These are phyloP conservation scores for Penicillium palitans DNA, from an alignment of 2,329 filamentous ascomycete genomes.

Conservation along the genomic window DNA sequence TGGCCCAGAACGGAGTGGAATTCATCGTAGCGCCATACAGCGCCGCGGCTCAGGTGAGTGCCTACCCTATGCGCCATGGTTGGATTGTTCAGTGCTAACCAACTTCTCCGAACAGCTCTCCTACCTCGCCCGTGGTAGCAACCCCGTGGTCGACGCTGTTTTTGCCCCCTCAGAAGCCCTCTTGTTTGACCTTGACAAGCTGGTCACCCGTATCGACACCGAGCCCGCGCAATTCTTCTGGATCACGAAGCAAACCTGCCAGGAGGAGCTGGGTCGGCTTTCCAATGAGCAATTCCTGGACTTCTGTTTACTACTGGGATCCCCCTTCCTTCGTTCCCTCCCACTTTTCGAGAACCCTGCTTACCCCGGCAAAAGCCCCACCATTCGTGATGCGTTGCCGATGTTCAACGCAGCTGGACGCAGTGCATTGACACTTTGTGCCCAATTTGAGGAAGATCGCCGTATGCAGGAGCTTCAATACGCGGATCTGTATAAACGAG, in stretches of 20 bases:
- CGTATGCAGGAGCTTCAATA: constrained; percentile 71
- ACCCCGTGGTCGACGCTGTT: constrained; percentile 69
- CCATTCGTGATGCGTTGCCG: constrained; percentile 74
- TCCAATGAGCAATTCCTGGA: constrained; percentile 78
- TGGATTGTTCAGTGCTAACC: constrained; percentile 8
- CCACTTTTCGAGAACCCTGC: constrained; percentile 69
- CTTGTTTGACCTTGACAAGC: constrained; percentile 77
- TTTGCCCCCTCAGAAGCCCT: constrained; percentile 84
- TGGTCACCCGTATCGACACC: constrained; percentile 59
- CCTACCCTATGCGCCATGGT: not conserved
- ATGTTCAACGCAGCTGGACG: constrained; percentile 66
- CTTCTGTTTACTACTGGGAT: constrained; percentile 78
- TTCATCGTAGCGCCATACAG: constrained; percentile 86
- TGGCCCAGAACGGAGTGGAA: constrained; percentile 67
- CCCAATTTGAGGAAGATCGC: constrained; percentile 76
- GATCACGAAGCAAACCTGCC: constrained; percentile 66
- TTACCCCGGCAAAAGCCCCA: constrained; percentile 56
- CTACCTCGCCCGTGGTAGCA: constrained; percentile 70
- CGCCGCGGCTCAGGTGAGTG: constrained; percentile 75
- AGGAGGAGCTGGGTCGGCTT: constrained; percentile 64
- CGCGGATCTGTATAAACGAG: constrained; percentile 81
- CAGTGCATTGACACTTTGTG: constrained; percentile 73
- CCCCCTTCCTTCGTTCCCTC: constrained; percentile 74
- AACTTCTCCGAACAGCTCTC: constrained; percentile 54
- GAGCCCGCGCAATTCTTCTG: constrained; percentile 64